Conservation (phyloP, 2,329 filamentous ascomycete genomes). For the Aschersonia sp. region DNA sequence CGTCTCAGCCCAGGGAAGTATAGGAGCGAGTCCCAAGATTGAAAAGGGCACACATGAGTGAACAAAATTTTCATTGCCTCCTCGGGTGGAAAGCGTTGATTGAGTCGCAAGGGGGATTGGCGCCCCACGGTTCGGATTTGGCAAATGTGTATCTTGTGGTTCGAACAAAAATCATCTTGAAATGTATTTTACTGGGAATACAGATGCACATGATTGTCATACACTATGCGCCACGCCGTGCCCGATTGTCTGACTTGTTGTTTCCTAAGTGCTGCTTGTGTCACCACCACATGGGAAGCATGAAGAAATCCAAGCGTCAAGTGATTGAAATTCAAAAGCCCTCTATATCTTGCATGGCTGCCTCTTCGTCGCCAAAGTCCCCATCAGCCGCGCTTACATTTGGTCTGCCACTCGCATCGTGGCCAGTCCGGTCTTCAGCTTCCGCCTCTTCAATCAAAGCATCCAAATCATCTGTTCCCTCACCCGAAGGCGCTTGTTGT, state of each 20-base stretch:
- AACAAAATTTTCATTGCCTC: no score
- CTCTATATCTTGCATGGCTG: constrained; percentile 52
- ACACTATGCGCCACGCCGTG: no score
- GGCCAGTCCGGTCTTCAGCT: constrained; percentile 5
- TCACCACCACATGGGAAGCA: no score
- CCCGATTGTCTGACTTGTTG: no score
- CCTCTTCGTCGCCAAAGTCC: constrained; percentile 48
- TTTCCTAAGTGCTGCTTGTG: no score
- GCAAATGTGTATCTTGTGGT: background rate
- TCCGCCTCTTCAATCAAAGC: constrained; percentile 37
- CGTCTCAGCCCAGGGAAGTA: no score
- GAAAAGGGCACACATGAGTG: constrained; percentile 6
- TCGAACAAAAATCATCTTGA: no score
- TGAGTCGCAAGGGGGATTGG: background rate
- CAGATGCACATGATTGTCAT: no score
- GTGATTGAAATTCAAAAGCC: constrained; percentile 7
- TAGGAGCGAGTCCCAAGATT: constrained; percentile 8
- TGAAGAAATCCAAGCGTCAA: no score
- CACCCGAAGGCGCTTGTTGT: background rate
- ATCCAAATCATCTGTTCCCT: constrained; percentile 30
- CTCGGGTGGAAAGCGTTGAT: constrained; percentile 2
- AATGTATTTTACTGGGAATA: no score
- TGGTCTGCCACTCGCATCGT: constrained; percentile 8
- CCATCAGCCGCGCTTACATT: no score
- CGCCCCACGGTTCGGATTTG: background rate